Base-by-base conservation (phyloP, 164 flowering plant genomes). In the Vitis riparia region DNA sequence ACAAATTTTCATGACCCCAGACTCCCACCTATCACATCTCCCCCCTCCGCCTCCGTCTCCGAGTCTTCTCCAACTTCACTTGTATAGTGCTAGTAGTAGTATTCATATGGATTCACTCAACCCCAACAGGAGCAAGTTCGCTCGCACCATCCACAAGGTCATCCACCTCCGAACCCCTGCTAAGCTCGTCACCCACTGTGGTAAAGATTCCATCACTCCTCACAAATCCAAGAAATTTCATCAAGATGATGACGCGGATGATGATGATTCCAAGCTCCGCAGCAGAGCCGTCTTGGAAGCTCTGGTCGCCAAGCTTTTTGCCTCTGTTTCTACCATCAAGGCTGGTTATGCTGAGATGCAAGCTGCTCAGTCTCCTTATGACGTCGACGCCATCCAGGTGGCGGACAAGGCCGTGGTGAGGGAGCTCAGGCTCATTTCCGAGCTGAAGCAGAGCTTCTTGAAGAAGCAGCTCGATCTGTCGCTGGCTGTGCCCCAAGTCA, bases 341-440 rank as follows among this genome's bases (percentile, higher is more conserved):
- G 98, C 97, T 16, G 89, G 93, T n/a, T 94, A 94, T 63, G 97
- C 97, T 0, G 91, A 94, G 92, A 85, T 94, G 0, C 99, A 94
- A 67, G 69, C 78, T 59, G 93, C 94, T 30, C 99, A 94, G 84
- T 79, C 78, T 30, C 99, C 99, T 7, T 94, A 92, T 79, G 79
- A 87, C 67, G 67, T 75, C 44, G 85, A 80, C 0, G 89, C 86
- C 5, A 85, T 94, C 51, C 97, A 89, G 49, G 65, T 74, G 0
- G 90, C 92, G 1, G 99, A 94, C 65, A 85, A 86, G 63, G 79
- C 80, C 9, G 87, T 94, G 15, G 91, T 94, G 8, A 77, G 78
- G 23, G 95, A 92, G 74, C 77, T 94, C 32, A 81, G 73, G 63
- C 58, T 69, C 1, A 76, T 94, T 1, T 91, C 99, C 0, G 95